A percentile compares a stretch with the other conserved stretches of the same genome.
These are phyloP conservation scores for Colletotrichum lentis DNA, from an alignment of 2,329 filamentous ascomycete genomes.

Conservation along the genomic window DNA sequence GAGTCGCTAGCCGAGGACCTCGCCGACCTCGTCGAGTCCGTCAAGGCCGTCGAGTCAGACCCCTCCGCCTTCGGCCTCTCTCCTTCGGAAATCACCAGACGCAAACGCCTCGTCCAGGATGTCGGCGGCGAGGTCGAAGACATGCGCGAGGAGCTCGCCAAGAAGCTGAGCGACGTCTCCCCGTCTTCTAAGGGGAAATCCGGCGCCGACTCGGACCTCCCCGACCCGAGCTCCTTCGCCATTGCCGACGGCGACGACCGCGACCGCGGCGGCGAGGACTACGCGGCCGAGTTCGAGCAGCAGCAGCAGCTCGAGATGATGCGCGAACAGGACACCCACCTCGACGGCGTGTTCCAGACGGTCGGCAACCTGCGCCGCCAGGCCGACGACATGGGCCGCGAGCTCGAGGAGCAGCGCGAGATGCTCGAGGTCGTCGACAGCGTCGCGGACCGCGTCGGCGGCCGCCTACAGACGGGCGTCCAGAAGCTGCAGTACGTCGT, in stretches of 20 bases:
- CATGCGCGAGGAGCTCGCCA: constrained; percentile 84
- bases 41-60: constrained; percentile 85
- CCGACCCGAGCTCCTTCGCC: constrained; percentile 65
- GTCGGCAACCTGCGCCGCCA: constrained; percentile 90
- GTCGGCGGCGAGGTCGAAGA: constrained; percentile 88
- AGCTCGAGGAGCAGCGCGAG: constrained; percentile 92
- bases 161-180: constrained; percentile 57
- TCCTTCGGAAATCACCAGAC: constrained; percentile 79
- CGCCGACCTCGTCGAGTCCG: constrained; percentile 84
- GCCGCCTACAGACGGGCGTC: constrained; percentile 84
- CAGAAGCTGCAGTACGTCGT: constrained; percentile 87
- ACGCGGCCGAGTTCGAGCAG: constrained; percentile 83
- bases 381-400: constrained; percentile 94
- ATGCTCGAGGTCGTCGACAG: constrained; percentile 87
- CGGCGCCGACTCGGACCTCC: constrained; percentile 54
- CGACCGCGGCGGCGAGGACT: constrained; percentile 66
- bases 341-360: constrained; percentile 91
- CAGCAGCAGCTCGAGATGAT: constrained; percentile 91
- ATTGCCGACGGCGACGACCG: constrained; percentile 61
- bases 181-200: constrained; percentile 36
- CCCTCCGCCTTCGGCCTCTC: constrained; percentile 89
- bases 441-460: constrained; percentile 85
- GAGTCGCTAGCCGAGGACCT: constrained; percentile 81
- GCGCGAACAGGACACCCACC: constrained; percentile 90
- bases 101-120: constrained; percentile 84